A percentile compares a stretch with the other conserved stretches of the same genome.
Evolutionary conservation across 2,329 filamentous ascomycete species (phyloP).

Genomic region (Botryotinia convoluta): DNA sequence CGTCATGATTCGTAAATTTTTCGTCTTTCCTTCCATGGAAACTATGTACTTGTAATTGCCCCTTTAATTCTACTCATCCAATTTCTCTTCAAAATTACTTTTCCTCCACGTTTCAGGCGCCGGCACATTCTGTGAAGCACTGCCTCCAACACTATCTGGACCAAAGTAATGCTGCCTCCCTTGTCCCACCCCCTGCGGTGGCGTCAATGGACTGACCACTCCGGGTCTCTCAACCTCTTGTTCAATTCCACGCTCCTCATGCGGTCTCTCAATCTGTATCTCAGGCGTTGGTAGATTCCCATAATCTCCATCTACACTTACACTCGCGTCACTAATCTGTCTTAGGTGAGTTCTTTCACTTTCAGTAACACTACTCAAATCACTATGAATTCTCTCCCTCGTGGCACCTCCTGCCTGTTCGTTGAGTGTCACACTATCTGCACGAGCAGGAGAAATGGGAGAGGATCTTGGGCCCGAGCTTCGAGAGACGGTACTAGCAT

Average conservation of each 20-base stretch:
- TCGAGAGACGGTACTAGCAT: constrained; percentile 28
- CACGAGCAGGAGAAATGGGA: constrained; percentile 21
- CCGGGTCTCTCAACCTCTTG: background rate
- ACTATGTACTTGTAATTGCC: background rate
- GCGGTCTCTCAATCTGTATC: background rate
- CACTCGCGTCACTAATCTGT: constrained; percentile 32
- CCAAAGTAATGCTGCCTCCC: constrained; percentile 11
- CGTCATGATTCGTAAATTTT: constrained; percentile 12
- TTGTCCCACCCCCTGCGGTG: constrained; percentile 22
- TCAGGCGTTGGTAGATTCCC: background rate
- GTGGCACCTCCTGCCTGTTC: background rate
- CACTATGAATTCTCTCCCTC: constrained; percentile 17
- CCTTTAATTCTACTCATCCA: constrained; percentile 26
- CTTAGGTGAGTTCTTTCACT: constrained; percentile 29
- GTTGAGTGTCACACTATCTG: constrained; percentile 26
- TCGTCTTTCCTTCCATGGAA: background rate
- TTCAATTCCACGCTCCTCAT: background rate
- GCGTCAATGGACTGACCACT: constrained; percentile 29
- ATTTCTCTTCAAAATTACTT: constrained; percentile 34
- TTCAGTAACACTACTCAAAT: constrained; percentile 27
- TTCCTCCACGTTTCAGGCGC: constrained; percentile 24
- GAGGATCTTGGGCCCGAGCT: constrained; percentile 25
- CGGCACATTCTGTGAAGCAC: background rate
- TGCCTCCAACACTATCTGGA: constrained; percentile 26
- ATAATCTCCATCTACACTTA: constrained; percentile 28